Evolutionary conservation across 768 basidiomycete genomes (phyloP), one percentile per base, ranked within the genome.

Genomic region (Auriculariales sp.): DNA sequence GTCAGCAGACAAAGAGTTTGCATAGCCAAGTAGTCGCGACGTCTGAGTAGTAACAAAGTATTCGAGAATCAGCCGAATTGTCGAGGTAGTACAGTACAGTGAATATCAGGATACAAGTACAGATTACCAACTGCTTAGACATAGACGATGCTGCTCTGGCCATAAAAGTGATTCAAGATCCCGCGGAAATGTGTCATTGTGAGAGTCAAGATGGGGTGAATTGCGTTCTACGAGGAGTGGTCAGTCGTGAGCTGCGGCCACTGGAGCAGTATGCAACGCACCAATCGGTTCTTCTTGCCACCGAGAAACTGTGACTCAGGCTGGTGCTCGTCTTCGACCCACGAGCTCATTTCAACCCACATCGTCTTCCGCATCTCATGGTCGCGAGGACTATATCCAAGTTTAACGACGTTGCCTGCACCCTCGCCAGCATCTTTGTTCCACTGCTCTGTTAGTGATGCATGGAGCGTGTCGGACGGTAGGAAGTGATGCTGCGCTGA

Each of bases 401-500:
- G 52, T 14, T 44, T 19, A 10, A 44, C 22, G 19, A 22, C 39
- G 32, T 42, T 47, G 27, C 49, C 35, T 29, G 27, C 24, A 24
- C 29, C 25, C 9, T 10, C 33, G 31, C 14, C n/a, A 10, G 28
- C 24, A 5, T 24, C 19, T 4, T 19, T 25, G 15, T 48, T 59
- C 79, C 79, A 81, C 12, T 58, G 56, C 0, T 44, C 54, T 3
- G 56, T 55, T 6, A 79, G 54, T 35, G 62, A 60, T 3, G 59
- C 57, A 4, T 61, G 62, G 28, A 68, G 60, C 2, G 61, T 48
- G 0, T 63, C 55, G 0, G 79, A 76, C 1, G 74, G 74, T 31
- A 62, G 65, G 1, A 92, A 72, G 34, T 70, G 75, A 55, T 97
- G 91, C 59, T 98, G 95, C 0, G 94, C 87, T 0, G 78, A 70